phyloP scores from a whole-genome alignment of 345 rosid species.

The Rhodamnia rubescens region DNA sequence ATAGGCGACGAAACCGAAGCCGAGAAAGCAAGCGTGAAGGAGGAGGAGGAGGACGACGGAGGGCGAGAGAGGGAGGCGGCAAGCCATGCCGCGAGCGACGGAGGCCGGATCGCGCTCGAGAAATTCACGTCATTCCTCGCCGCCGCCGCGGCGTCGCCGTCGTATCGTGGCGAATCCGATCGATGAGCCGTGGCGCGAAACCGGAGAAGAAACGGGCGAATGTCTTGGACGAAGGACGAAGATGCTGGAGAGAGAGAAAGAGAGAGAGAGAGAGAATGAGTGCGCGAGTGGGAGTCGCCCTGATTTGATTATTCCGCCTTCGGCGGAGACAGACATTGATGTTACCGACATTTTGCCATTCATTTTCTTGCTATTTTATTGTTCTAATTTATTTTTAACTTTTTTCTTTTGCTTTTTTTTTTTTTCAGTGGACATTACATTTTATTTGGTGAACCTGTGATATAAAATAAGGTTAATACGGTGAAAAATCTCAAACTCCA shows the following conservation, averaged over 20 bases:
- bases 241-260: not conserved
- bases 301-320: not conserved
- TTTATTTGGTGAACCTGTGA: not conserved
- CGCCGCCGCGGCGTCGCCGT: not conserved
- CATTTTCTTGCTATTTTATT: not conserved
- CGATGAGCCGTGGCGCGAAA: not conserved
- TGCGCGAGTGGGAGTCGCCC: not conserved
- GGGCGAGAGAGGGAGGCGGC: not conserved
- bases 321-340: not conserved
- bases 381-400: no score
- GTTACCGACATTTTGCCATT: not conserved
- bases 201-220: not conserved
- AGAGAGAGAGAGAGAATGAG: not conserved
- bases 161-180: not conserved
- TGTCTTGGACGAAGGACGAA: not conserved
- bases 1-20: not conserved
- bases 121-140: not conserved
- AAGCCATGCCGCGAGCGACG: not conserved
- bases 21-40: not conserved
- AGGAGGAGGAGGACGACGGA: not conserved
- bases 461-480: no score
- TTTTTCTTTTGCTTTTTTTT: no score
- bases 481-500: no score
- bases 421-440: not conserved
- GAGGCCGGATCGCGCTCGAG: not conserved